Conservation (phyloP, 352 stramenopile genomes). For the Globisporangium cylindrosporum region DNA sequence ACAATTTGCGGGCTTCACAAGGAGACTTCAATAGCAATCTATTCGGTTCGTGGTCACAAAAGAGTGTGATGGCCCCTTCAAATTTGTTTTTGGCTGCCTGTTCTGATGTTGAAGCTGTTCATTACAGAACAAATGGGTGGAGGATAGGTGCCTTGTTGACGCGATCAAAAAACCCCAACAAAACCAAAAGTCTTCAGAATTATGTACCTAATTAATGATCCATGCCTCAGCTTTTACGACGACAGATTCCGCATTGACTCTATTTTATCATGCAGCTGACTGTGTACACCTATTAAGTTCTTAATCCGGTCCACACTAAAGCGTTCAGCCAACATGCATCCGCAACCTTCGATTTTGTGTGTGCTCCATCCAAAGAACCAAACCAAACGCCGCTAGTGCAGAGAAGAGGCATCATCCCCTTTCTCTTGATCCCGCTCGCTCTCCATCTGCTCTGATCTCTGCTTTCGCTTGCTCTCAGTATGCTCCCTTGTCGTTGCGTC, state of each 20-base stretch:
- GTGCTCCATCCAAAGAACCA: background rate
- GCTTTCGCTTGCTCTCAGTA: background rate
- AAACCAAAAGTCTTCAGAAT: too few species aligned
- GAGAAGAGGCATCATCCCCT: background rate
- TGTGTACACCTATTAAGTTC: background rate
- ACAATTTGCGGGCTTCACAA: background rate
- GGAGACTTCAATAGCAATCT: background rate
- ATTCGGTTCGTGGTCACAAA: conserved; percentile 5
- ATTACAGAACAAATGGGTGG: background rate
- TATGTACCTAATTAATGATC: too few species aligned
- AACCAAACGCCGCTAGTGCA: background rate
- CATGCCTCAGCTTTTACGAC: too few species aligned
- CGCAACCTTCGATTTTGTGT: background rate
- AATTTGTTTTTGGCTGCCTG: background rate
- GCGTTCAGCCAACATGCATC: background rate
- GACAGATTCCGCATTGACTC: too few species aligned
- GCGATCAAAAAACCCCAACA: background rate
- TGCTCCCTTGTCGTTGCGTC: background rate
- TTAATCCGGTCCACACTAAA: background rate
- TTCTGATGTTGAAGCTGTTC: background rate
- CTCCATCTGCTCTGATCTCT: background rate
- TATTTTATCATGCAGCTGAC: background rate
- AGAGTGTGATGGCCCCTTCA: background rate
- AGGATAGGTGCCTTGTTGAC: background rate
- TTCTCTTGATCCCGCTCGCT: background rate